Evolutionary conservation across 1,139 yeast genomes (phyloP).

Genomic region (Geotrichum aggregatum): DNA sequence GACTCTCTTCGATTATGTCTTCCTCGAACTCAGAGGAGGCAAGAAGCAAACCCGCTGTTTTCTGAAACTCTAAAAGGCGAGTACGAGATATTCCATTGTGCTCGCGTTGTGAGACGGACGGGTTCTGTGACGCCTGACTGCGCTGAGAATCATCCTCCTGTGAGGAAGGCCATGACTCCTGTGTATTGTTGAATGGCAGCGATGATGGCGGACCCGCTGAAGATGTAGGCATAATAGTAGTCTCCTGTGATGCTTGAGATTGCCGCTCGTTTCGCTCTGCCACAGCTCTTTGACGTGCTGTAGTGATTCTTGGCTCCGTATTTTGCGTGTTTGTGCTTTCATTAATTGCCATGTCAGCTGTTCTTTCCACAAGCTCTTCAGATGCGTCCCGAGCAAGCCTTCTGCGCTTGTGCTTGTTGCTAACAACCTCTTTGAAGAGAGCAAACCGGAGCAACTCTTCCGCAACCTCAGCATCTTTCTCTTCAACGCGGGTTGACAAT

Average conservation of each 20-base stretch:
- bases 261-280: conserved; percentile 13
- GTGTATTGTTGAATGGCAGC: conserved; percentile 24
- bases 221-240: conserved; percentile 11
- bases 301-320: conserved; percentile 23
- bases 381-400: conserved; percentile 25
- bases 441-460: conserved; percentile 82
- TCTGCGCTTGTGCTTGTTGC: conserved; percentile 36
- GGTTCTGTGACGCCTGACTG: conserved; percentile 4
- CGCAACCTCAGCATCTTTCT: conserved; percentile 80
- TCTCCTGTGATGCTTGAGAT: conserved; percentile 11
- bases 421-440: conserved; percentile 65
- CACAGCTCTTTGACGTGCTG: conserved; percentile 28
- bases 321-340: conserved; percentile 16
- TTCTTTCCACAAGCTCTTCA: conserved; percentile 24
- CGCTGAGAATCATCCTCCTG: conserved; percentile 21
- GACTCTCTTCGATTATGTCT: conserved; percentile 29
- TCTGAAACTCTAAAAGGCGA: conserved; percentile 33
- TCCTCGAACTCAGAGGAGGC: conserved; percentile 33
- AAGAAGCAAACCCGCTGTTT: conserved; percentile 37
- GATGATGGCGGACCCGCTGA: conserved; percentile 24
- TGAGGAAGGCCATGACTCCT: conserved; percentile 31
- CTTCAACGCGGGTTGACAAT: conserved; percentile 67
- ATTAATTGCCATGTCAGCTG: conserved; percentile 24
- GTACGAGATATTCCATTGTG: conserved; percentile 35
- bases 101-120: conserved; percentile 15